Conservation (phyloP, 805 yeast genomes). For the Wickerhamomyces kurtzmanii region DNA sequence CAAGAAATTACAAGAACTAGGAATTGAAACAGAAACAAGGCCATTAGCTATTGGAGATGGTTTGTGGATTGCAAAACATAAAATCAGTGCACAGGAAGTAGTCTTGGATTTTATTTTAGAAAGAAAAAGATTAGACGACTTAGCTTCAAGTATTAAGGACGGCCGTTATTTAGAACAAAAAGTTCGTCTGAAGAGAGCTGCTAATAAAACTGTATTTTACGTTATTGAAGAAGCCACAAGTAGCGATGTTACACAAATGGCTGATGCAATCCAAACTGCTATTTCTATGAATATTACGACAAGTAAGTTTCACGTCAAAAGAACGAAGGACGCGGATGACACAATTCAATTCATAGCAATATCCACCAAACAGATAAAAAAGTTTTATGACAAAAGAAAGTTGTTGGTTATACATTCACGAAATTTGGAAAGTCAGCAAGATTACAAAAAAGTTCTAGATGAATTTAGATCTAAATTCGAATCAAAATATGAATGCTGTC, state of each 20-base stretch:
- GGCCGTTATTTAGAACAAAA: constrained; percentile 89
- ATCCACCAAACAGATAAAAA: constrained; percentile 34
- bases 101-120: constrained; percentile 81
- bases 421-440: constrained; percentile 37
- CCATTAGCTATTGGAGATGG: constrained; percentile 80
- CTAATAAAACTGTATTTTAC: constrained; percentile 59
- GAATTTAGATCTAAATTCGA: constrained; percentile 33
- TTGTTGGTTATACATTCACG: constrained; percentile 44
- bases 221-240: constrained; percentile 66
- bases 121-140: constrained; percentile 82
- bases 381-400: constrained; percentile 25
- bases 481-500: constrained; percentile 27
- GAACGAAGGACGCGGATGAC: constrained; percentile 65
- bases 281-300: constrained; percentile 60
- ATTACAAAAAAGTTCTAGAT: constrained; percentile 31
- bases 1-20: constrained; percentile 36
- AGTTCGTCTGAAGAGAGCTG: constrained; percentile 58
- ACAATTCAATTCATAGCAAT: constrained; percentile 52
- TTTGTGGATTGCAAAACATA: constrained; percentile 76
- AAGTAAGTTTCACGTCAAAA: constrained; percentile 55
- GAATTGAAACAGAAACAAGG: constrained; percentile 40
- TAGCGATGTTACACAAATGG: constrained; percentile 34
- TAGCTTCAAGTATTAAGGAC: constrained; percentile 73
- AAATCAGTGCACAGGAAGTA: constrained; percentile 44
- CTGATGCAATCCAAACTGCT: constrained; percentile 67